phyloP scores from a whole-genome alignment of 225 moss, liverwort and hornwort genomes.

The Physcomitrellopsis africana region DNA sequence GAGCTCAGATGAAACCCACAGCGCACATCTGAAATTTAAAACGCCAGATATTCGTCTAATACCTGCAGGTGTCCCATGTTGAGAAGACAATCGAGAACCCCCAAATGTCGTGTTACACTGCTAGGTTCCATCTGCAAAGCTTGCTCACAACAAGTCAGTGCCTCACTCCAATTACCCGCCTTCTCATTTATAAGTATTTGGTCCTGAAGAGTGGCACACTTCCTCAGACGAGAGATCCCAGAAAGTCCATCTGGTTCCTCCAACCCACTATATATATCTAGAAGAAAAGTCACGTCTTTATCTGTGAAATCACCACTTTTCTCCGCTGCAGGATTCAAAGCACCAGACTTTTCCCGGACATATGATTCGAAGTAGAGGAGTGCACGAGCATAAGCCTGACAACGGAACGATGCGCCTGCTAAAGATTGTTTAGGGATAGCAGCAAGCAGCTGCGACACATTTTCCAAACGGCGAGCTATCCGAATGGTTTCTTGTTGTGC shows the following conservation, averaged over 20 bases:
- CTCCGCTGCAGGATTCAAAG: conserved; percentile 88
- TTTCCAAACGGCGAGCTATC: conserved; percentile 67
- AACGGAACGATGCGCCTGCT: conserved; percentile 94
- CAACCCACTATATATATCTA: conserved; percentile 94
- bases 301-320: conserved; percentile 88
- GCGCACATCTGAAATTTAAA: neutral
- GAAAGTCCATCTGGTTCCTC: conserved; percentile 98
- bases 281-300: conserved; percentile 89
- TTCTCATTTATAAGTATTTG: conserved; percentile 98
- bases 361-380: conserved; percentile 94
- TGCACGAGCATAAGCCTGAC: conserved; percentile 94
- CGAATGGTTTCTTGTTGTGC: conserved; percentile 59
- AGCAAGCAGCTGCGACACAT: conserved; percentile 82
- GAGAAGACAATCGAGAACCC: conserved; percentile 90
- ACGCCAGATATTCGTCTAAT: neutral
- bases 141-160: conserved; percentile 97
- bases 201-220: conserved; percentile 85
- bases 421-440: conserved; percentile 98
- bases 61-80: conserved; percentile 99
- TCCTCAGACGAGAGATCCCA: conserved; percentile 88
- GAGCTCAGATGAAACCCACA: conserved; percentile 19
- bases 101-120: conserved; percentile 86
- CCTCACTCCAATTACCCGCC: conserved; percentile 97
- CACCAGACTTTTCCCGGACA: conserved; percentile 92
- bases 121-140: conserved; percentile 97